A percentile compares a stretch with the other conserved stretches of the same genome.
Evolutionary conservation across 2,329 filamentous ascomycete species (phyloP).

Genomic region (Phaeosphaeriaceae sp.): DNA sequence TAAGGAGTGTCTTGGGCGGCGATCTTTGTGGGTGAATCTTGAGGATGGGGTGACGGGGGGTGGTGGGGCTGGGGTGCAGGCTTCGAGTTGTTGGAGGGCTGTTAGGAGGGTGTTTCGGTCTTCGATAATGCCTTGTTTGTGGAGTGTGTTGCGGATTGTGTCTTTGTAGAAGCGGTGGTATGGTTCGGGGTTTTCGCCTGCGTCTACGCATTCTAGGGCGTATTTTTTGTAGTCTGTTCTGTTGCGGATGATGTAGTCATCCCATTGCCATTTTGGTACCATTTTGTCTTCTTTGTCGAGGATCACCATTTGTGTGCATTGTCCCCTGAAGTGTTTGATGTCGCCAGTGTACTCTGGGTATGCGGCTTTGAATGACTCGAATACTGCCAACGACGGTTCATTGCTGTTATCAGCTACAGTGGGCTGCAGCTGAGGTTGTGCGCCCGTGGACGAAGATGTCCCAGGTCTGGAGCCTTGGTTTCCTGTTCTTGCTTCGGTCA

Average conservation of each 20-base stretch:
- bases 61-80: constrained; percentile 1
- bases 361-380: constrained; percentile 35
- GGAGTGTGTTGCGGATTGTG: constrained; percentile 33
- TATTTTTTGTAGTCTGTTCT: constrained; percentile 42
- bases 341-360: constrained; percentile 47
- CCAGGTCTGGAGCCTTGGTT: no score
- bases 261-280: constrained; percentile 48
- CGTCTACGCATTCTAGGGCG: constrained; percentile 23
- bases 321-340: constrained; percentile 38
- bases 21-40: background rate
- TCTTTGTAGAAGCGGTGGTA: constrained; percentile 47
- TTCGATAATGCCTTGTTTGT: constrained; percentile 31
- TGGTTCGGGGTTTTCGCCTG: constrained; percentile 29
- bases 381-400: constrained; percentile 13
- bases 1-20: background rate
- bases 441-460: no score
- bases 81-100: constrained; percentile 31
- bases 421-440: no score
- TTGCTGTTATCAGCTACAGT: background rate
- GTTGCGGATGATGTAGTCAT: constrained; percentile 48
- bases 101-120: constrained; percentile 21
- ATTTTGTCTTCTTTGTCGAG: constrained; percentile 40
- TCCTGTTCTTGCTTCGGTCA: no score
- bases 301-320: constrained; percentile 35
- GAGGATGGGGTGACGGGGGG: background rate